A percentile compares a stretch with the other conserved stretches of the same genome.
Evolutionary conservation across 305 asterid genomes (phyloP).

Genomic region (Fraxinus sp.): DNA sequence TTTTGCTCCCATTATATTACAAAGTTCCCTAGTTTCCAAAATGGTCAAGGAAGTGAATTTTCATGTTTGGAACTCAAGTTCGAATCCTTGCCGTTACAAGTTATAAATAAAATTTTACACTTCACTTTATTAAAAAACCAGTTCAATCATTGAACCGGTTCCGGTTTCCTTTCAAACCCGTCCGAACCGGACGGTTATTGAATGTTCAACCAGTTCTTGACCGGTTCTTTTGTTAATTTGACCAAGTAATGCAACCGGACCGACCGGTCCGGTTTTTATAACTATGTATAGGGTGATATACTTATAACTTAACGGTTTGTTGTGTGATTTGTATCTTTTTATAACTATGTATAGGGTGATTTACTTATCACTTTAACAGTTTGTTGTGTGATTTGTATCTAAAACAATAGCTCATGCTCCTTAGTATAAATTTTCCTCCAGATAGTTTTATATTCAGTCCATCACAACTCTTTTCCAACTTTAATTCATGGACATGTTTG

Average conservation of each 20-base stretch:
- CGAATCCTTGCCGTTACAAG: background rate
- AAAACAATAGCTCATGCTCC: background rate
- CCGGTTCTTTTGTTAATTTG: background rate
- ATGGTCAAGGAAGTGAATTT: background rate
- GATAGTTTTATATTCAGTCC: background rate
- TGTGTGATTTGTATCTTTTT: background rate
- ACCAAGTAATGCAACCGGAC: background rate
- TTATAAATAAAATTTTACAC: no score
- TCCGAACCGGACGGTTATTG: no score
- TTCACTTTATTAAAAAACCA: no score
- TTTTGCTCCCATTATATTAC: background rate
- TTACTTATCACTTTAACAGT: background rate
- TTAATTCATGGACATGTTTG: background rate
- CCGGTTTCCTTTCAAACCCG: no score
- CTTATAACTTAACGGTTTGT: no score
- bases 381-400: background rate
- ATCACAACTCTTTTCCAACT: background rate
- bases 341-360: background rate
- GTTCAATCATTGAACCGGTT: no score
- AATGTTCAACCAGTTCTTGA: background rate
- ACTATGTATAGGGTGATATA: background rate
- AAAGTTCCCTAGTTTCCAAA: background rate
- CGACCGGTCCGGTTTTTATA: background rate
- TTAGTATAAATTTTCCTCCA: background rate
- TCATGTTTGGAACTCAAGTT: background rate